These are phyloP conservation scores for Ambrosiella cleistominuta DNA, from an alignment of 2,329 filamentous ascomycete species.

Conservation along the genomic window DNA sequence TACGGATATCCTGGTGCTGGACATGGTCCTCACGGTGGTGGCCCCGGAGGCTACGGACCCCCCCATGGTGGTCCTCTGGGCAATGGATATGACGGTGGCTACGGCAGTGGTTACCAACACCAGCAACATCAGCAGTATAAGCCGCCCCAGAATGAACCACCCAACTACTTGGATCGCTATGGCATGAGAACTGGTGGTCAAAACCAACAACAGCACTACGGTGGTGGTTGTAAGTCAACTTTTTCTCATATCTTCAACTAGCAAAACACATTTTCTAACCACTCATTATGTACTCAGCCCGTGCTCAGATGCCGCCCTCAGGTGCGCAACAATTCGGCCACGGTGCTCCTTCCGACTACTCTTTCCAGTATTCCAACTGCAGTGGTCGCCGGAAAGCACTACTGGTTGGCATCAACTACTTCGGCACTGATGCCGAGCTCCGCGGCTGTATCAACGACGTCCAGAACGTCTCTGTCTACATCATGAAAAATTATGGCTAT, in stretches of 20 bases:
- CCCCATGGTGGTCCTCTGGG: conserved; percentile 13
- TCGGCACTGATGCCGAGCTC: conserved; percentile 53
- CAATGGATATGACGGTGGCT: conserved; percentile 18
- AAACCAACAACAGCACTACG: conserved; percentile 1
- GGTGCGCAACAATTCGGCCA: conserved; percentile 43
- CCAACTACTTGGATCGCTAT: conserved; percentile 14
- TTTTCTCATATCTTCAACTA: not conserved
- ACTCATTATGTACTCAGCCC: not conserved
- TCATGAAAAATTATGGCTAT: conserved; percentile 51
- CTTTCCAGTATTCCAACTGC: conserved; percentile 61
- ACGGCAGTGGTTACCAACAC: conserved; percentile 14
- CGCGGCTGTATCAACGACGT: conserved; percentile 68
- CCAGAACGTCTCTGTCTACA: conserved; percentile 55
- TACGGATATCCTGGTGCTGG: conserved; percentile 14
- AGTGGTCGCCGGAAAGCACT: conserved; percentile 56
- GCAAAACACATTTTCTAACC: not conserved
- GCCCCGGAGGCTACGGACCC: conserved; percentile 12
- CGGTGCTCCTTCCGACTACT: conserved; percentile 50
- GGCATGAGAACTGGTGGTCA: conserved; percentile 12
- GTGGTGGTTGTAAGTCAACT: not conserved
- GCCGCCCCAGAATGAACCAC: conserved; percentile 14
- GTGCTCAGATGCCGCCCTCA: conserved; percentile 25
- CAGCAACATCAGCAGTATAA: conserved; percentile 15
- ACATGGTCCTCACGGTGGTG: conserved; percentile 13
- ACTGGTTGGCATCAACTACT: conserved; percentile 68